phyloP scores from a whole-genome alignment of 1,284 basidiomycete species.

The Moesziomyces parantarcticus region DNA sequence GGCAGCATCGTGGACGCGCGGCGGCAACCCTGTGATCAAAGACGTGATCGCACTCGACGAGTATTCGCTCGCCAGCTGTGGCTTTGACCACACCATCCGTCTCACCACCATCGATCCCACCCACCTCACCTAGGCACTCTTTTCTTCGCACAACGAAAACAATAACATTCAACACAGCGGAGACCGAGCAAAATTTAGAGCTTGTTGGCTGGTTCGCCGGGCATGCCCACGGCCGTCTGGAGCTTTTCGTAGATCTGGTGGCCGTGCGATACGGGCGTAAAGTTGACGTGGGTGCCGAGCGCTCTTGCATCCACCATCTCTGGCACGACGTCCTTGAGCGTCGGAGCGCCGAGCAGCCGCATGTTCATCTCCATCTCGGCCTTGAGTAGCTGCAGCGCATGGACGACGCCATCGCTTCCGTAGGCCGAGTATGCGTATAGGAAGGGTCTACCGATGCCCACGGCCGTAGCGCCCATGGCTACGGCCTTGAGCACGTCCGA shows the following conservation, averaged over 20 bases:
- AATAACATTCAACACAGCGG: neutral
- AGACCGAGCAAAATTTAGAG: slow-evolving; percentile 18
- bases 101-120: slow-evolving; percentile 12
- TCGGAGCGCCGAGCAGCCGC: slow-evolving; percentile 80
- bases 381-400: slow-evolving; percentile 76
- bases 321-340: slow-evolving; percentile 78
- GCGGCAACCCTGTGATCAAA: slow-evolving; percentile 64
- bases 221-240: slow-evolving; percentile 55
- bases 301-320: slow-evolving; percentile 78
- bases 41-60: slow-evolving; percentile 50
- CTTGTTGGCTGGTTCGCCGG: slow-evolving; percentile 45
- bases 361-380: slow-evolving; percentile 85
- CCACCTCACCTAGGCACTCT: neutral
- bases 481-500: slow-evolving; percentile 82
- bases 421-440: slow-evolving; percentile 91
- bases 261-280: slow-evolving; percentile 44
- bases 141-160: neutral
- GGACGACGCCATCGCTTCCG: slow-evolving; percentile 82
- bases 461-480: slow-evolving; percentile 89
- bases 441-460: slow-evolving; percentile 88
- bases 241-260: slow-evolving; percentile 58
- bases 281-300: slow-evolving; percentile 70
- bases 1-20: slow-evolving; percentile 45
- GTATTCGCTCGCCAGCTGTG: slow-evolving; percentile 52
- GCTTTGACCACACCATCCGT: slow-evolving; percentile 57